Evolutionary conservation across 2,329 filamentous ascomycete genomes (phyloP), one percentile per base, ranked within the genome.

Genomic region (Pseudogymnoascus sp.): DNA sequence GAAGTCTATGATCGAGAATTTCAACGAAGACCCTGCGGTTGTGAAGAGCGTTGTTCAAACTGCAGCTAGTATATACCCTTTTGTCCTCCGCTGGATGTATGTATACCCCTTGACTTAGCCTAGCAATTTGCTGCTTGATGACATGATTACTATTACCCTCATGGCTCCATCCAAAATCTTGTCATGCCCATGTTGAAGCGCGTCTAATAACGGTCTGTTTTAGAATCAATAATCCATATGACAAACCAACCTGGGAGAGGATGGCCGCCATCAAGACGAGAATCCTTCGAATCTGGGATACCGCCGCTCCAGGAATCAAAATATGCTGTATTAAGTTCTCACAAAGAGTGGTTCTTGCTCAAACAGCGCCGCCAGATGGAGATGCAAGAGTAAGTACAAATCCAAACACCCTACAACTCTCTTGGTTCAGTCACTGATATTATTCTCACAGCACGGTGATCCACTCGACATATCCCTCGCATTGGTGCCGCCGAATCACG

Each of bases 261-360:
- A 95, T 97, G 84, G 82, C 85, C 61, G 83, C 86, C 9, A 93
- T 97, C 76, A 99, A 99, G 79, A 85, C 89, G 62, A 89, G 87
- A 69, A 94, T 99, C 68, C 76, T 99, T 64, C 86, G 85, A 64
- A 86, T 94, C 71, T 97, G 95, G 93, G 93, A 97, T 69, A 83
- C 80, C 45, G 87, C 90, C 16, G 78, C 84, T 12, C 82, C 88
- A 11, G 88, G 91, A 2, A 84, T 97, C 66, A 88, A 88, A 69
- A 88, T 97, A 74, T 96, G 92, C 80, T 97, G 94, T 78, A 88
- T 97, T 81, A 99, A 99, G 76, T 99, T 99, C 75, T 88, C 91
- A 38, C 93, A 99, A 77, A 87, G 91, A 66, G 91, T 97, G 49
- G 89, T 99, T 49, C 84, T 97, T 67, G 90, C 92, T 16, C 93